Conservation (phyloP, 257 asterid species). For the Gentiana dahurica region DNA sequence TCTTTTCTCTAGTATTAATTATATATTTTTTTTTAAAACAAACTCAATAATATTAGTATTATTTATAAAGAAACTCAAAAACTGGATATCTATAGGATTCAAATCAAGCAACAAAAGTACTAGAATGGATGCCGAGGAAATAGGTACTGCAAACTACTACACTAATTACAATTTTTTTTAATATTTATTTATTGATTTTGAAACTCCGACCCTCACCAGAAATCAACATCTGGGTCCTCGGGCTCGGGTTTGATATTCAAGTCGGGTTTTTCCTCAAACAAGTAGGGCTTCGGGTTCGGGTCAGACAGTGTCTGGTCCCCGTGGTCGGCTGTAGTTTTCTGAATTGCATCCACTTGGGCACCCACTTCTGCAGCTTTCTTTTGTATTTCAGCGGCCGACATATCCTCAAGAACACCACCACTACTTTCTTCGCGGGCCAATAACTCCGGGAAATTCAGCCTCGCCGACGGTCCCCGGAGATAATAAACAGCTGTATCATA, state of each 20-base stretch:
- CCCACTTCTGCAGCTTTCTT: conserved; percentile 87
- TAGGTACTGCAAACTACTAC: too few species aligned
- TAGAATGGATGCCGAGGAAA: too few species aligned
- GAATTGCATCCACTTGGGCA: conserved; percentile 69
- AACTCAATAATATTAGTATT: too few species aligned
- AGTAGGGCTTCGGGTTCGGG: conserved; percentile 26
- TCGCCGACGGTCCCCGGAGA: conserved; percentile 75
- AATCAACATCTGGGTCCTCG: conserved; percentile 29
- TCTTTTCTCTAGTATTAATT: too few species aligned
- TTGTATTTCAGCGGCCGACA: conserved; percentile 61
- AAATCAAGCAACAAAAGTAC: too few species aligned
- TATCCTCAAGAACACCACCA: conserved; percentile 25
- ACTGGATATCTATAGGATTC: too few species aligned
- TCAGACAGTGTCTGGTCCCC: conserved; percentile 10
- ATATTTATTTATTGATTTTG: too few species aligned
- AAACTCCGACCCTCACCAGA: conserved; percentile 17
- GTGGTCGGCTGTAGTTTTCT: conserved; percentile 9
- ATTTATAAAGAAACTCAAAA: too few species aligned
- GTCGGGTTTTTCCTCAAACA: conserved; percentile 50
- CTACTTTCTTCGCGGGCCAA: conserved; percentile 13
- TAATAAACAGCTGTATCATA: conserved; percentile 85
- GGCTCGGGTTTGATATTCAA: conserved; percentile 33
- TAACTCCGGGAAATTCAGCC: conserved; percentile 69
- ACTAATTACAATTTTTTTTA: too few species aligned
- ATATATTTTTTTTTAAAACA: too few species aligned